Conservation (phyloP, 768 basidiomycete species). For the Leccinum longicurvipes region DNA sequence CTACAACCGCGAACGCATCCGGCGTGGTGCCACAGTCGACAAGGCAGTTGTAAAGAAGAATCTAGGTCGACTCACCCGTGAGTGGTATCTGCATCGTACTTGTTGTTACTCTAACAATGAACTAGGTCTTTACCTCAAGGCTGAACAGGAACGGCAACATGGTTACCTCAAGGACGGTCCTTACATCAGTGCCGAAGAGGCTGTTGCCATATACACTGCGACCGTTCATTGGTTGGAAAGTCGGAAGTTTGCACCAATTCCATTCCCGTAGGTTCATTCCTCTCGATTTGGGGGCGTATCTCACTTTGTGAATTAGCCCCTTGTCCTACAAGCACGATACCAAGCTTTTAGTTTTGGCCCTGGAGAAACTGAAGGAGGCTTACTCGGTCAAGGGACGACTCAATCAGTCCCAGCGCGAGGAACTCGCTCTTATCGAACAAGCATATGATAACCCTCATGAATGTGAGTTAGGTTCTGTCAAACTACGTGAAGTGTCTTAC, state of each 20-base stretch:
- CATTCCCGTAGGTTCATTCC: conserved; percentile 73
- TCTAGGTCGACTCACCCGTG: conserved; percentile 92
- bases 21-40: conserved; percentile 94
- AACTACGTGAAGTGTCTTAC: conserved; percentile 3
- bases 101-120: conserved; percentile 2
- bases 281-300: background rate
- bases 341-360: conserved; percentile 90
- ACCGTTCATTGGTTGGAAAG: conserved; percentile 99
- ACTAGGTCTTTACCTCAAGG: conserved; percentile 87
- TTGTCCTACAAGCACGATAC: conserved; percentile 99
- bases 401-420: conserved; percentile 97
- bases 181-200: conserved; percentile 98
- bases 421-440: conserved; percentile 96
- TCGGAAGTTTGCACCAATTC: conserved; percentile 96
- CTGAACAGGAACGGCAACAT: conserved; percentile 98
- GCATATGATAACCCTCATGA: conserved; percentile 99
- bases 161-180: conserved; percentile 99
- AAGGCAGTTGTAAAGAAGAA: conserved; percentile 99
- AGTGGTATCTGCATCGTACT: conserved; percentile 21
- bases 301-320: conserved; percentile 47
- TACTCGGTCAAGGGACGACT: conserved; percentile 97
- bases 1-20: conserved; percentile 96
- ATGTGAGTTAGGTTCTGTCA: conserved; percentile 45
- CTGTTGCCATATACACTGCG: conserved; percentile 97
- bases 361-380: conserved; percentile 98